phyloP scores from a whole-genome alignment of 192 early-diverging fungal species.

The Dispira simplex region DNA sequence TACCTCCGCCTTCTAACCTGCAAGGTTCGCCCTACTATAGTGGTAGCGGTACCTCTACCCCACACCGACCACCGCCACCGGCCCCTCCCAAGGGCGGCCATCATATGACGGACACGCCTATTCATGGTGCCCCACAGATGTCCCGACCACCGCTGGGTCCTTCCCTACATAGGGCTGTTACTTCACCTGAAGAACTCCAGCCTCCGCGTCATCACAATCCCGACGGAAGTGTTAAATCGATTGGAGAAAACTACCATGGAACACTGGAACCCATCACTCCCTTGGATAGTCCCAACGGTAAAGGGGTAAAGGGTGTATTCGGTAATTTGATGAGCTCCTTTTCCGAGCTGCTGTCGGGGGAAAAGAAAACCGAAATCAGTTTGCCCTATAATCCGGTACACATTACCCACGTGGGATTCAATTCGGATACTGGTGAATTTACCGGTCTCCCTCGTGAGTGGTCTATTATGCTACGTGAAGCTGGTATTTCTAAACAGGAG shows the following conservation, averaged over 20 bases:
- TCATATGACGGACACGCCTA: background rate
- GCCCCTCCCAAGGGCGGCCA: conserved; percentile 1
- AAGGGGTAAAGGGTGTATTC: conserved; percentile 11
- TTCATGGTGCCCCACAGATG: background rate
- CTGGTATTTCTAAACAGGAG: conserved; percentile 89
- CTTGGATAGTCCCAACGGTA: conserved; percentile 6
- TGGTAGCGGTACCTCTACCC: background rate
- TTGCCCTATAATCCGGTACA: conserved; percentile 93
- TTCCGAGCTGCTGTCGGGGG: conserved; percentile 37
- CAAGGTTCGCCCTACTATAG: background rate
- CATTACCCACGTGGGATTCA: conserved; percentile 95
- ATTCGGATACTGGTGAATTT: conserved; percentile 91
- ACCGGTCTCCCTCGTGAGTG: conserved; percentile 90
- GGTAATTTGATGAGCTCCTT: conserved; percentile 8
- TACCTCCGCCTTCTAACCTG: background rate
- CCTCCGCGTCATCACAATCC: background rate
- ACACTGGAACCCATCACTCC: conserved; percentile 7
- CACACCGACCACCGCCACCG: conserved; percentile 5
- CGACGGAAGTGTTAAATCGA: background rate
- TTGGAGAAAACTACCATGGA: conserved; percentile 2
- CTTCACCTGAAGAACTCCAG: conserved; percentile 7
- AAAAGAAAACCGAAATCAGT: conserved; percentile 79
- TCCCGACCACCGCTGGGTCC: background rate
- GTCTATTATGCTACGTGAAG: conserved; percentile 78
- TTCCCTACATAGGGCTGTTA: conserved; percentile 5